Conservation (phyloP, 106 monocot species). For the Dactylorhiza incarnata region DNA sequence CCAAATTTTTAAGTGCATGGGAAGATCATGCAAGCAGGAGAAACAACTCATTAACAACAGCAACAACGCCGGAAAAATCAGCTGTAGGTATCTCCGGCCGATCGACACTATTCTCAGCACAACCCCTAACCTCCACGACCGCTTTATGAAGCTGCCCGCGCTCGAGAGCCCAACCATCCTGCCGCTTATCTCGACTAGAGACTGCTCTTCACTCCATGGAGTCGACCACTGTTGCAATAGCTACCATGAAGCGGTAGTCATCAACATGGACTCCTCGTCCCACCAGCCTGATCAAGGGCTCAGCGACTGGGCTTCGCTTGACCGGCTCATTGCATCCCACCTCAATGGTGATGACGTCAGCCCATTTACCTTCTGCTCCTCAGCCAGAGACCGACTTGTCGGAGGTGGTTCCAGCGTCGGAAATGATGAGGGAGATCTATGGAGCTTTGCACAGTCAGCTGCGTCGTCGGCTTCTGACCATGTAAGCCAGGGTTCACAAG, state of each 20-base stretch:
- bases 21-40: slow-evolving; percentile 68
- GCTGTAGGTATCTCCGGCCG: slow-evolving; percentile 21
- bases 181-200: not conserved
- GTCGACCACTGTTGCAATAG: not conserved
- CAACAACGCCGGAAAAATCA: not conserved
- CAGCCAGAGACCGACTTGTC: not conserved
- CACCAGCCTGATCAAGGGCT: slow-evolving; percentile 12
- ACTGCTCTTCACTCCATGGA: not conserved
- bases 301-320: slow-evolving; percentile 65
- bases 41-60: slow-evolving; percentile 11
- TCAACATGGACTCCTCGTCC: not conserved
- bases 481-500: slow-evolving; percentile 23
- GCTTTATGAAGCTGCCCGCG: slow-evolving; percentile 65
- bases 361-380: slow-evolving; percentile 28
- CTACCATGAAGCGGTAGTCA: slow-evolving; percentile 14
- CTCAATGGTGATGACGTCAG: slow-evolving; percentile 56
- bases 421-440: slow-evolving; percentile 61
- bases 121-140: slow-evolving; percentile 18
- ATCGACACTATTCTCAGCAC: slow-evolving; percentile 22
- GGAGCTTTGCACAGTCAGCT: slow-evolving; percentile 48
- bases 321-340: slow-evolving; percentile 66
- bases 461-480: slow-evolving; percentile 35
- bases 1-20: slow-evolving; percentile 76
- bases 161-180: slow-evolving; percentile 46
- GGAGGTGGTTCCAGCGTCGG: slow-evolving; percentile 5